Base-by-base conservation (phyloP, 352 stramenopile species). In the Salisapilia sapeloensis region DNA sequence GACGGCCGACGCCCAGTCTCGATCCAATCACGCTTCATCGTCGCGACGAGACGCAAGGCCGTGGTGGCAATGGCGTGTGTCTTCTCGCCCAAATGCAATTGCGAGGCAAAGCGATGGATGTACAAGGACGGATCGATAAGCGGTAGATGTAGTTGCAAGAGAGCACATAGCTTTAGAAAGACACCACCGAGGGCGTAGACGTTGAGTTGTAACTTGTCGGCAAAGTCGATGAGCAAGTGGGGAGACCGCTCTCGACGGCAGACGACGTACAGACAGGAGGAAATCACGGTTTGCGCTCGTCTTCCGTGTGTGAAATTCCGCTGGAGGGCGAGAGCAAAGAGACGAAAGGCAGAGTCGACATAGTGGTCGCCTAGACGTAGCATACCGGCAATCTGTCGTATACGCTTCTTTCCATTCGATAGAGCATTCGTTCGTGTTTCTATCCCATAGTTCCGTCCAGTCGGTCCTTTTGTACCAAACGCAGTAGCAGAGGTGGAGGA, bases 1-100 rank as follows among this genome's bases (percentile, higher is more conserved):
- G 93, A 94, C 0, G 95, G 95, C 2, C 94, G 65, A 11, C 95
- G 78, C 11, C 95, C 95, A 2, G 87, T 94, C 28, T 97, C 86
- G 39, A 99, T 99, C 95, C 95, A 99, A 66, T 99, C 94, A 43
- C 94, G 79, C 61, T 98, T 97, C 92, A 99, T 98, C 13, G 90
- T 81, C 11, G 78, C 89, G 4, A 98, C 91, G 11, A 99, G 53
- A 14, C 93, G 86, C 12, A 99, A 57, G 17, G 93, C 90, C 10
- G 93, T 98, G 17, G 94, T 89, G 4, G 90, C 77, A 15, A 99
- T 96, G 31, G 65, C 80, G 45, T 95, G 76, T 19, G 75, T 90
- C 48, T 87, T 87, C 16, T 93, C 78, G 14, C 92, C 93, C 24
- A 99, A 89, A 37, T 98, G 94, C 27, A 99, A 74, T 65, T 98